Evolutionary conservation across 768 basidiomycete species (phyloP), one percentile per base, ranked within the genome.

Genomic region (Lentinus tigrinus): DNA sequence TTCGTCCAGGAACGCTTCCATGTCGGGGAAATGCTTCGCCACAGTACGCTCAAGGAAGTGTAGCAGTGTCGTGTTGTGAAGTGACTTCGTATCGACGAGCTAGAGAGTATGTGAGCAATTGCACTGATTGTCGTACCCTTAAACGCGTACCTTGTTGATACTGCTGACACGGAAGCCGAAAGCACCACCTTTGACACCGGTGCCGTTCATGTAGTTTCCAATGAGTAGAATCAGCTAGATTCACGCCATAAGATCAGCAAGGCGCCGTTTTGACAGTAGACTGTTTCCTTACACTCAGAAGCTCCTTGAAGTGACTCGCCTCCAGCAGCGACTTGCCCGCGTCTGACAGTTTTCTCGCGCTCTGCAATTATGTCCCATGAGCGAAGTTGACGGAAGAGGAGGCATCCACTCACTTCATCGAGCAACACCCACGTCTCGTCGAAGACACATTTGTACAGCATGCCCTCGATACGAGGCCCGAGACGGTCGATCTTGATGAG

Each of bases 201-300:
- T 89, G 6, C 95, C 93, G 69, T 99, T 99, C 88, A 98, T 95
- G 72, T 94, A 99, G 71, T 99, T 99, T 42, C 96, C 96, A 64
- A 99, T 85, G 65, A 95, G 81, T 14, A 99, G 85, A 63, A 98
- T 97, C 40, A 99, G 82, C 89, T 88, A 52, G 19, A 43, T 1
- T 13, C 31, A 19, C 17, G 36, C n/a, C 34, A 17, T 36, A 47
- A 13, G 11, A 24, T 1, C 8, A 1, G 39, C 51, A 13, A 39
- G 37, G 6, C 44, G 5, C 34, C 2, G 11, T 19, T n/a, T 9
- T 26, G 53, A 37, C 23, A 36, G 47, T 52, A n/a, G 11, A 23
- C 46, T 34, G 23, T 34, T 17, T 26, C 27, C 82, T 58, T 66
- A 93, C 93, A 62, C 85, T 94, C 51, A 98, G 82, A 28, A 98